A percentile compares a stretch with the other conserved stretches of the same genome.
Conservation (phyloP, 2,329 filamentous ascomycete genomes). For the Colletotrichum liaoningense region DNA sequence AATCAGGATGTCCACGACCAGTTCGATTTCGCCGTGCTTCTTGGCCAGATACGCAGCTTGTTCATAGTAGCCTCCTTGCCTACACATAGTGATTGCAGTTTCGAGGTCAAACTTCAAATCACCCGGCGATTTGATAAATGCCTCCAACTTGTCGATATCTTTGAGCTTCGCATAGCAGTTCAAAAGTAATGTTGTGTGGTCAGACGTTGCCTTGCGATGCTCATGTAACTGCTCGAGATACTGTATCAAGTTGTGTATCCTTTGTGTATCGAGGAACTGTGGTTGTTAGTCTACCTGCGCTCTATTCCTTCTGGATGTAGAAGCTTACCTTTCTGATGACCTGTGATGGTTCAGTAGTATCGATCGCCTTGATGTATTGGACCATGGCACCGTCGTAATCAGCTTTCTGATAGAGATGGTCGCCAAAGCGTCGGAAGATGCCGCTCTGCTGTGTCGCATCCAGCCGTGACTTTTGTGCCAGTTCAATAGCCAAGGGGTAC, state of each 20-base stretch:
- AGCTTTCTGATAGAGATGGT: constrained; percentile 92
- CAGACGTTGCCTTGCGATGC: constrained; percentile 90
- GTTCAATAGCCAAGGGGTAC: constrained; percentile 89
- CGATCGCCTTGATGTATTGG: constrained; percentile 95
- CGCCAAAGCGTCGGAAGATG: constrained; percentile 94
- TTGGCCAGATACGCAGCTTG: constrained; percentile 96
- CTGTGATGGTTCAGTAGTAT: constrained; percentile 95
- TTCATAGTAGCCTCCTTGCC: constrained; percentile 96
- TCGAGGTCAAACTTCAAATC: constrained; percentile 97
- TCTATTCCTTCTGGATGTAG: not conserved
- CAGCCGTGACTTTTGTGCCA: constrained; percentile 90
- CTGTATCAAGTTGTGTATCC: constrained; percentile 96
- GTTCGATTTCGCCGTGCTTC: constrained; percentile 91
- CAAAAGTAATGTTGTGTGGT: constrained; percentile 92
- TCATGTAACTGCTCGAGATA: constrained; percentile 97
- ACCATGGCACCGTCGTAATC: constrained; percentile 99
- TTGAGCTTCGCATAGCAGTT: constrained; percentile 99
- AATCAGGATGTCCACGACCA: constrained; percentile 95
- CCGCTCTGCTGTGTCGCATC: constrained; percentile 85
- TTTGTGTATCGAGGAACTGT: constrained; percentile 93
- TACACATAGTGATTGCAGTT: constrained; percentile 96
- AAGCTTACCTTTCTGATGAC: constrained; percentile 86
- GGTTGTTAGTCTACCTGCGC: constrained; percentile 41
- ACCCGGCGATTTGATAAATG: constrained; percentile 94
- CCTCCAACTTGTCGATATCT: constrained; percentile 94